Evolutionary conservation across 208 protist species (phyloP), one percentile per base, ranked within the genome.

Genomic region (Trypanosomatidae sp.): DNA sequence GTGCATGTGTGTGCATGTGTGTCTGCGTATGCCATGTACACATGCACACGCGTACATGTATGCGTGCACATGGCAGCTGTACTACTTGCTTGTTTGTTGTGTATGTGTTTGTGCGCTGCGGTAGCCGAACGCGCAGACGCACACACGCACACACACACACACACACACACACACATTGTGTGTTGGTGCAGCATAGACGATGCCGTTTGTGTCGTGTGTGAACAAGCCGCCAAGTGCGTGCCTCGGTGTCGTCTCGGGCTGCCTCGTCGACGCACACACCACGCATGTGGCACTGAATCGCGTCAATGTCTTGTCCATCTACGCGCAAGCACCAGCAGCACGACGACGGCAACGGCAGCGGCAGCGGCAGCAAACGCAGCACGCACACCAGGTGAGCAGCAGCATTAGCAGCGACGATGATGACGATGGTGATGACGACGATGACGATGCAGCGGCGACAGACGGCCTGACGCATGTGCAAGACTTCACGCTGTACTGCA

Each of bases 401-500:
- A n/a, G n/a, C n/a, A n/a, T n/a, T n/a, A n/a, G n/a, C n/a, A n/a
- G n/a, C n/a, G n/a, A n/a, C n/a, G n/a, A n/a, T n/a, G n/a, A n/a
- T n/a, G n/a, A n/a, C n/a, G n/a, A 35, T 35, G n/a, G n/a, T 15
- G 30, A 15, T 35, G 30, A 35, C 30, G n/a, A 46, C 32, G 22
- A 40, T 44, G 21, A 46, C 6, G 33, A 47, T 22, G 19, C 7
- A 4, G 6, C 4, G 4, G 6, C 4, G 4, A 1, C 16, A 18
- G 13, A 21, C 0, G 43, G 48, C 15, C 44, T 69, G 7, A 43
- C 50, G 4, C 62, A 71, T 23, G 35, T 87, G 0, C 54, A 66
- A 2, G 81, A 90, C 33, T 72, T 81, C 45, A 43, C 53, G 11
- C 43, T 91, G 33, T 59, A 72, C 41, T 61, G 64, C 39, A 75